phyloP scores from a whole-genome alignment of 257 asterid genomes.

The Capsicum pubescens region DNA sequence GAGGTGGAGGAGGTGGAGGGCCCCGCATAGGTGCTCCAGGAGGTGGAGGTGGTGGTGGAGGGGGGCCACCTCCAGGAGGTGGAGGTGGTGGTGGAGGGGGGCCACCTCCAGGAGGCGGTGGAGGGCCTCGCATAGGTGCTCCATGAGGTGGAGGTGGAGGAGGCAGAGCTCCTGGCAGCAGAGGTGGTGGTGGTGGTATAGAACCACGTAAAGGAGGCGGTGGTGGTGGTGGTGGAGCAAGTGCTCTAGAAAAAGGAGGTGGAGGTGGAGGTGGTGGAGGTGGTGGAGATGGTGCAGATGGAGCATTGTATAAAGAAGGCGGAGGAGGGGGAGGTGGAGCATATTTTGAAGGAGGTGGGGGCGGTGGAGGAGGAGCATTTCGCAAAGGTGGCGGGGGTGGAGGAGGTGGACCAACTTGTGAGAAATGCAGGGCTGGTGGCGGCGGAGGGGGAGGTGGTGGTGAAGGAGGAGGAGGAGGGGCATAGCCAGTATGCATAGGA shows the following conservation, averaged over 20 bases:
- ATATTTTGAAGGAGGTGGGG: slow-evolving; percentile 32
- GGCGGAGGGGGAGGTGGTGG: slow-evolving; percentile 38
- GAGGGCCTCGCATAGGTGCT: slow-evolving; percentile 20
- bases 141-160: slow-evolving; percentile 32
- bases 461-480: slow-evolving; percentile 35
- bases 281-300: slow-evolving; percentile 52
- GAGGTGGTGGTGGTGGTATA: slow-evolving; percentile 33
- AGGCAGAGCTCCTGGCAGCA: slow-evolving; percentile 42
- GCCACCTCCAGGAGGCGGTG: slow-evolving; percentile 38
- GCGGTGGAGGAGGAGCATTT: slow-evolving; percentile 35
- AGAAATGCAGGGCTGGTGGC: slow-evolving; percentile 39
- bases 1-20: slow-evolving; percentile 40
- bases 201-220: slow-evolving; percentile 52
- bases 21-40: slow-evolving; percentile 31
- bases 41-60: slow-evolving; percentile 37
- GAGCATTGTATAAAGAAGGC: slow-evolving; percentile 33
- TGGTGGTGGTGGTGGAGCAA: slow-evolving; percentile 62
- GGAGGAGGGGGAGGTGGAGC: slow-evolving; percentile 48
- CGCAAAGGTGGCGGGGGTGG: slow-evolving; percentile 37
- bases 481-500: background rate
- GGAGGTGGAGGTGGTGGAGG: slow-evolving; percentile 69
- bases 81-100: slow-evolving; percentile 40
- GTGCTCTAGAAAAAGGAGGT: slow-evolving; percentile 39
- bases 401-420: slow-evolving; percentile 30
- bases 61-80: slow-evolving; percentile 37